phyloP scores from a whole-genome alignment of 164 flowering plant species.

The Vitis cinerea region DNA sequence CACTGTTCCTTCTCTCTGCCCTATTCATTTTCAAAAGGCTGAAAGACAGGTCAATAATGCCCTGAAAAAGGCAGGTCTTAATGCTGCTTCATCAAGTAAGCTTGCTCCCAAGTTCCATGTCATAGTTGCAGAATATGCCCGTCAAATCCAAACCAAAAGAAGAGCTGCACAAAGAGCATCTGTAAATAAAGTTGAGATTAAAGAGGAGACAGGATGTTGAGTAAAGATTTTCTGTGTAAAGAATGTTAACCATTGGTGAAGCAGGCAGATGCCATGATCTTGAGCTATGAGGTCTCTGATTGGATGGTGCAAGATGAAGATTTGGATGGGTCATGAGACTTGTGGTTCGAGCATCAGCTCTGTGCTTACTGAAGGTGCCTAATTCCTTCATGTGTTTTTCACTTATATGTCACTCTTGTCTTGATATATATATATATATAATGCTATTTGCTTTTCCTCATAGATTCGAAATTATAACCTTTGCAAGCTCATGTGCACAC shows the following conservation, averaged over 20 bases:
- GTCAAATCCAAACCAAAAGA: slow-evolving; percentile 68
- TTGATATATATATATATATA: background rate
- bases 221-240: background rate
- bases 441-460: background rate
- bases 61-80: slow-evolving; percentile 76
- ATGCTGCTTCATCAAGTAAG: slow-evolving; percentile 52
- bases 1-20: slow-evolving; percentile 59
- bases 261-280: background rate
- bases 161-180: slow-evolving; percentile 31
- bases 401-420: background rate
- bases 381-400: background rate
- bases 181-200: slow-evolving; percentile 16
- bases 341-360: background rate
- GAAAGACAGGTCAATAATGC: slow-evolving; percentile 52
- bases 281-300: background rate
- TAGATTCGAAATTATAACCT: background rate
- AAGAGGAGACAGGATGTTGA: slow-evolving; percentile 36
- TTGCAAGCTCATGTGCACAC: background rate
- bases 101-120: slow-evolving; percentile 74
- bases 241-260: background rate
- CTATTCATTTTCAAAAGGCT: slow-evolving; percentile 55
- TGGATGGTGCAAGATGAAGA: background rate
- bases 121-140: slow-evolving; percentile 68
- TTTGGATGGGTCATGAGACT: background rate
- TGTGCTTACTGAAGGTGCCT: slow-evolving; percentile 7